Evolutionary conservation across 306 rosid species (phyloP).

Genomic region (Cucumis sativus): Cucumber_9930_V3 NC_026657.2:30362001-30362500

Average conservation of each 20-base stretch:
- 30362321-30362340: neutral
- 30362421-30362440: neutral
- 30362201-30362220: neutral
- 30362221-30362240: neutral
- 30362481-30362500: neutral
- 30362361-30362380: neutral
- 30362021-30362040: neutral
- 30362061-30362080: constrained; percentile 86
- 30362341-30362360: neutral
- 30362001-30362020: neutral
- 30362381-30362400: neutral
- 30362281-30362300: neutral
- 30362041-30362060: constrained; percentile 36
- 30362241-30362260: neutral
- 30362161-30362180: constrained; percentile 64
- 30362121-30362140: constrained; percentile 78
- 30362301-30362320: neutral
- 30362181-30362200: neutral
- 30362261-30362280: neutral
- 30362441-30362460: neutral
- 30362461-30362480: neutral
- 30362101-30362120: constrained; percentile 87
- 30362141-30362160: constrained; percentile 85
- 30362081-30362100: constrained; percentile 92
- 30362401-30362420: neutral